phyloP scores from a whole-genome alignment of 1,284 basidiomycete genomes.

The Apiotrichum laibachii region DNA sequence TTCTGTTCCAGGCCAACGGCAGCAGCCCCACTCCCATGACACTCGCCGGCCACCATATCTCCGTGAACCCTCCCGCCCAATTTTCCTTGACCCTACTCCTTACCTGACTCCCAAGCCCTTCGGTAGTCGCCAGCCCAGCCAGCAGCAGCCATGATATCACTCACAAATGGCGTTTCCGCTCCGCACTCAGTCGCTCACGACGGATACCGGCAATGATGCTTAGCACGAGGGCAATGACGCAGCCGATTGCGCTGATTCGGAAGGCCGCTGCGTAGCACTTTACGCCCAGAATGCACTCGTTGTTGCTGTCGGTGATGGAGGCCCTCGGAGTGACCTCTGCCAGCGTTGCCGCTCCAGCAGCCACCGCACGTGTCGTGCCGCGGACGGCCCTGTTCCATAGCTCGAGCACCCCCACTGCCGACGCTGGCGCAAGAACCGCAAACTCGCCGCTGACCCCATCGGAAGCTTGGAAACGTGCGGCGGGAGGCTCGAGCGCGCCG shows the following conservation, averaged over 20 bases:
- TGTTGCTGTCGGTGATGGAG: conserved; percentile 2
- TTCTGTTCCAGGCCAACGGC: no score
- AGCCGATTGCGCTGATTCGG: conserved; percentile 38
- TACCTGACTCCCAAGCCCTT: no score
- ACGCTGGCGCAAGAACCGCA: conserved; percentile 3
- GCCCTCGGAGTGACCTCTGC: background rate
- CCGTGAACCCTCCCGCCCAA: no score
- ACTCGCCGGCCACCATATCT: no score
- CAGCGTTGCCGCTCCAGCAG: background rate
- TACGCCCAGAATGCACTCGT: conserved; percentile 40
- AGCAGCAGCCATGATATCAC: background rate
- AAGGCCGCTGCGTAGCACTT: conserved; percentile 48
- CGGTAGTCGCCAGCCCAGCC: no score
- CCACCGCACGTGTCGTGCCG: conserved; percentile 6
- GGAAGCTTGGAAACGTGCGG: background rate
- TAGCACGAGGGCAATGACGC: conserved; percentile 38
- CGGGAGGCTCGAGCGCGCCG: background rate
- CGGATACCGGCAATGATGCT: conserved; percentile 40
- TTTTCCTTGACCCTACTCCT: no score
- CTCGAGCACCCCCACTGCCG: conserved; percentile 1
- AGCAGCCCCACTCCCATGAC: no score
- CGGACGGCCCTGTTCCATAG: conserved; percentile 11
- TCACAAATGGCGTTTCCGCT: conserved; percentile 15
- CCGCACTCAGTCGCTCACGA: conserved; percentile 31
- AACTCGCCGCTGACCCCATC: background rate